Evolutionary conservation across 2,329 filamentous ascomycete genomes (phyloP).

Genomic region (Elsinoe necatrix): DNA sequence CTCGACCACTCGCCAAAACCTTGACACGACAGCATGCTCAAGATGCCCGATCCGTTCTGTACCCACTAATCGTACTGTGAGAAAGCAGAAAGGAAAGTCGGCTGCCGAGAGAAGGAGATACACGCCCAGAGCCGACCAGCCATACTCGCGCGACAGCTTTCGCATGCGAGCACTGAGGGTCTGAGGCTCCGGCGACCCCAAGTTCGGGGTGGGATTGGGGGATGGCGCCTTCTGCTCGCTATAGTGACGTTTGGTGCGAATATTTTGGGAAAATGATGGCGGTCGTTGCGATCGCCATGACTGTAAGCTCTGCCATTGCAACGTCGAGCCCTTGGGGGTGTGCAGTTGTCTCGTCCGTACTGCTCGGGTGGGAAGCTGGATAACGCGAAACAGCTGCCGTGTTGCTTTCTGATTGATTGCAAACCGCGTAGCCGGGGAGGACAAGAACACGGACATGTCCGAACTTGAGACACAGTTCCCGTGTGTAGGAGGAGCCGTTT

Average conservation of each 20-base stretch:
- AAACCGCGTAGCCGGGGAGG: background rate
- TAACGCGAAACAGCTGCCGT: slow-evolving; percentile 13
- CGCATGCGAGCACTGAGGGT: slow-evolving; percentile 59
- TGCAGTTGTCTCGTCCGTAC: slow-evolving; percentile 14
- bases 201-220: slow-evolving; percentile 31
- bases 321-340: background rate
- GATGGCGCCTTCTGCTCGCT: slow-evolving; percentile 26
- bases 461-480: background rate
- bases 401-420: background rate
- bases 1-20: slow-evolving; percentile 52
- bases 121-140: slow-evolving; percentile 86
- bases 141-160: slow-evolving; percentile 84
- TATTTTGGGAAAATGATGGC: slow-evolving; percentile 17
- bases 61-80: slow-evolving; percentile 73
- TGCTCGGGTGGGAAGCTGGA: slow-evolving; percentile 1
- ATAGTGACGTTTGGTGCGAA: slow-evolving; percentile 30
- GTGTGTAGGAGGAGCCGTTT: slow-evolving; percentile 2
- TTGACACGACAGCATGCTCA: slow-evolving; percentile 60
- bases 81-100: slow-evolving; percentile 92
- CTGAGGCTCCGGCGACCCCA: slow-evolving; percentile 20
- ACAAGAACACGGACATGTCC: slow-evolving; percentile 3
- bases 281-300: slow-evolving; percentile 3
- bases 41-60: slow-evolving; percentile 73
- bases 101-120: slow-evolving; percentile 75
- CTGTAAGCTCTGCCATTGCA: background rate